Evolutionary conservation across 1,284 basidiomycete genomes (phyloP).

Genomic region (Violaceomyces palustris): DNA sequence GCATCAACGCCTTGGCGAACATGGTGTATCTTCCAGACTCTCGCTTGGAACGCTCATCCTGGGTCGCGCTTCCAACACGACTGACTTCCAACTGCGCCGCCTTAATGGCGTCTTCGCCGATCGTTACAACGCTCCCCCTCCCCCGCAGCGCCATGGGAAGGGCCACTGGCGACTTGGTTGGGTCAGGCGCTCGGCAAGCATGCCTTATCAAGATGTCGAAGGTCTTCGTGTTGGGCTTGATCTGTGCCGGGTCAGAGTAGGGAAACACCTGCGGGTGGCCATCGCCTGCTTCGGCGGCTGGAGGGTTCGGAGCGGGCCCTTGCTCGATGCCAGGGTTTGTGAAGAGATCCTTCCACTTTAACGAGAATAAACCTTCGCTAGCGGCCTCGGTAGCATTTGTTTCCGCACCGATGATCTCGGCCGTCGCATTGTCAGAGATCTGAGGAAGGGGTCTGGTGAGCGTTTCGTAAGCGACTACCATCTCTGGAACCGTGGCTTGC

Average conservation of each 20-base stretch:
- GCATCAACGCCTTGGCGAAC: slow-evolving; percentile 19
- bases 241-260: slow-evolving; percentile 3
- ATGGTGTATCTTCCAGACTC: slow-evolving; percentile 15
- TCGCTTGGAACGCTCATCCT: no score
- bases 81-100: no score
- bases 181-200: slow-evolving; percentile 31
- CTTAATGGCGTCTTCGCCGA: no score
- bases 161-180: slow-evolving; percentile 30
- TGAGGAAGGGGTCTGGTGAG: slow-evolving; percentile 31
- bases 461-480: slow-evolving; percentile 47
- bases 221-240: slow-evolving; percentile 41
- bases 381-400: neutral
- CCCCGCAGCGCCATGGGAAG: neutral
- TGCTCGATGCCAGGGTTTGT: slow-evolving; percentile 17
- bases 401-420: neutral
- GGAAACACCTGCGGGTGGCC: slow-evolving; percentile 11
- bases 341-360: slow-evolving; percentile 20
- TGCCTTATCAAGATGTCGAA: slow-evolving; percentile 35
- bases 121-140: neutral
- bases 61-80: no score
- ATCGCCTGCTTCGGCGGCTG: slow-evolving; percentile 1
- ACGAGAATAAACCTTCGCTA: slow-evolving; percentile 17
- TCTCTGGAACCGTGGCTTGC: slow-evolving; percentile 40
- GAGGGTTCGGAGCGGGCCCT: slow-evolving; percentile 2
- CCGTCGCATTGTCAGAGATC: neutral